Evolutionary conservation across 495 filamentous ascomycete species (phyloP).

Genomic region (Astrocystis sublimbata): DNA sequence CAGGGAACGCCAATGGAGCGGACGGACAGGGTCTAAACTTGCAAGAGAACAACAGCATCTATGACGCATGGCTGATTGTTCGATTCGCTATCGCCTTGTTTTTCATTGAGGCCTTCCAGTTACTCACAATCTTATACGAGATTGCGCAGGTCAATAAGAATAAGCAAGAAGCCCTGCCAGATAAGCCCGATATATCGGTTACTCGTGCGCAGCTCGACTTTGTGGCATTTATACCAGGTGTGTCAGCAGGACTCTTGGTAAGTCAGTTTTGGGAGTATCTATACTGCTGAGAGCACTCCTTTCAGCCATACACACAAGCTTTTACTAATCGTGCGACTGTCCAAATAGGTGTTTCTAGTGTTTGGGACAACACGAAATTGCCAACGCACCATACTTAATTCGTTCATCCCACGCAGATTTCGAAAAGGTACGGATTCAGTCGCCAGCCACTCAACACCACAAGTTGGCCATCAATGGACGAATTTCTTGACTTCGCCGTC

Average conservation of each 20-base stretch:
- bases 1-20: background rate
- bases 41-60: conserved; percentile 41
- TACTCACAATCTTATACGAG: conserved; percentile 45
- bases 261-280: conserved; percentile 12
- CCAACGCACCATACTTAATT: conserved; percentile 24
- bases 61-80: conserved; percentile 48
- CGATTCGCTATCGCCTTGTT: conserved; percentile 49
- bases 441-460: background rate
- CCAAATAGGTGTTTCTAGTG: conserved; percentile 35
- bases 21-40: conserved; percentile 21
- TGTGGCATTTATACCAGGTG: conserved; percentile 45
- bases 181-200: conserved; percentile 36
- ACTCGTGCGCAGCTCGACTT: conserved; percentile 42
- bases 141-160: conserved; percentile 40
- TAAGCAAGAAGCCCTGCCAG: conserved; percentile 32
- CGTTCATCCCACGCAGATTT: conserved; percentile 23
- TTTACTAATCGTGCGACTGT: background rate
- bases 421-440: background rate
- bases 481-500: background rate
- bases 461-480: background rate
- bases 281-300: background rate
- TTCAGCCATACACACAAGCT: too few species aligned
- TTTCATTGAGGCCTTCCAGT: conserved; percentile 46
- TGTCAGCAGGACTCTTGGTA: conserved; percentile 40
- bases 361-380: conserved; percentile 47